Conservation (phyloP, 192 early-diverging fungal species). For the Dimargaris verticillata region DNA sequence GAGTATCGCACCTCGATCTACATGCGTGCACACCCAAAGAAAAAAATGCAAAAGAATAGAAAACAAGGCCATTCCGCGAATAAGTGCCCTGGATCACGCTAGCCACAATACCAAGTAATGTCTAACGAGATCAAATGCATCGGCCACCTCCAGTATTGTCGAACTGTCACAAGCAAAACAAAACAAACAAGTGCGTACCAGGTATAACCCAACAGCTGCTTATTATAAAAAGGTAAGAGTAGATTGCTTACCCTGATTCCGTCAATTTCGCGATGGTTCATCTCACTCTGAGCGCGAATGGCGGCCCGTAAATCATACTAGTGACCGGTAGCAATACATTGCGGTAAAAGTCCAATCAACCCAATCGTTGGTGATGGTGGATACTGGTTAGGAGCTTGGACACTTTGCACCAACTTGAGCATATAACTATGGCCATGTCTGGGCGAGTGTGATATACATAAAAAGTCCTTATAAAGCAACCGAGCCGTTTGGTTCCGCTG, state of each 20-base stretch:
- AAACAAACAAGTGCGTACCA: no score
- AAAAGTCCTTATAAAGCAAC: background rate
- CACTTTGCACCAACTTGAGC: background rate
- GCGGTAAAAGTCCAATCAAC: background rate
- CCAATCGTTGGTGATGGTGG: background rate
- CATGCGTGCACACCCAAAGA: background rate
- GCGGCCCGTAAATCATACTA: constrained; percentile 7
- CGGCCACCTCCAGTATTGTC: no score
- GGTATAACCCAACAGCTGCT: no score
- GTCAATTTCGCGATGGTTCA: background rate
- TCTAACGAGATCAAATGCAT: no score
- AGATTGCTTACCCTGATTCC: background rate
- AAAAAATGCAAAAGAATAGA: no score
- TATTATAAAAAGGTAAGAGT: background rate
- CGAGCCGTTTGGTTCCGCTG: background rate
- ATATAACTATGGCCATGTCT: background rate
- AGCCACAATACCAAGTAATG: no score
- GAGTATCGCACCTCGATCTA: constrained; percentile 1
- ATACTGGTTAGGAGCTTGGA: background rate
- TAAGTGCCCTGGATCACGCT: no score
- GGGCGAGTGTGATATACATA: background rate
- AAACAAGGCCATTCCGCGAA: no score
- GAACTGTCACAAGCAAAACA: no score
- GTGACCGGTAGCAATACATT: background rate
- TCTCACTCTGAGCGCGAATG: background rate